Base-by-base conservation (phyloP, 2,329 filamentous ascomycete species). In the Claviceps spartinae region DNA sequence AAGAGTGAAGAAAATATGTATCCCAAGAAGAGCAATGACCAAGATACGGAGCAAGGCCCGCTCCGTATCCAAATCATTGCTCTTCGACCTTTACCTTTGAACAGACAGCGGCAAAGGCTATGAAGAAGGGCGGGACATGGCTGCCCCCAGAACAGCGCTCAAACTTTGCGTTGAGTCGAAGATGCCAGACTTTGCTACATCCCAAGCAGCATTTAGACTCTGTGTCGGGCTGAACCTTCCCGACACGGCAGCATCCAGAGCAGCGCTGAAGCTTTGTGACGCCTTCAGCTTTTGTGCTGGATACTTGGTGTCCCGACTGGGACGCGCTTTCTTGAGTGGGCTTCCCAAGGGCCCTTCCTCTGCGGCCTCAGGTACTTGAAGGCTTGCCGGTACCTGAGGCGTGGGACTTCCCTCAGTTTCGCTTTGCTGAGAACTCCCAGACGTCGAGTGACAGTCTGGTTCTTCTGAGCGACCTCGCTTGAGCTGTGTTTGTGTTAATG, bases 401-500 rank as follows among this genome's bases (percentile, higher is more conserved):
- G 47, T 65, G 62, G 55, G 72, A 68, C 37, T 73, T 67, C 52
- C 76, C 72, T 53, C 77, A 72, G 47, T 72, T 68, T 54, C 69
- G 63, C 47, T 69, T 65, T 42, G 69, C 62, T 56, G 62, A 56
- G 57, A 65, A 62, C 62, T 57, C 43, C 65, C 62, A 5, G 65
- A 61, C 1, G 66, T 65, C 24, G 61, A 61, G 40, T 60, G 60
- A 61, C 72, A 74, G 20, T 85, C 72, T 11, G 81, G 82, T 49
- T 89, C 86, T 41, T 77, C 79, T 9, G 86, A 90, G 64, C 88
- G 86, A 57, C 86, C 83, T 57, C 86, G 79, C 73, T 91, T 91
- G 56, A 91, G 80, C 86, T 90, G 61, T 61, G 47, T 37, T n/a
- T 9, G 30, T n/a, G 20, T 5, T 18, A 40, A 11, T 42, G 38